These are phyloP conservation scores for Fusarium guadeloupense DNA, from an alignment of 2,329 filamentous ascomycete genomes.

Conservation along the genomic window DNA sequence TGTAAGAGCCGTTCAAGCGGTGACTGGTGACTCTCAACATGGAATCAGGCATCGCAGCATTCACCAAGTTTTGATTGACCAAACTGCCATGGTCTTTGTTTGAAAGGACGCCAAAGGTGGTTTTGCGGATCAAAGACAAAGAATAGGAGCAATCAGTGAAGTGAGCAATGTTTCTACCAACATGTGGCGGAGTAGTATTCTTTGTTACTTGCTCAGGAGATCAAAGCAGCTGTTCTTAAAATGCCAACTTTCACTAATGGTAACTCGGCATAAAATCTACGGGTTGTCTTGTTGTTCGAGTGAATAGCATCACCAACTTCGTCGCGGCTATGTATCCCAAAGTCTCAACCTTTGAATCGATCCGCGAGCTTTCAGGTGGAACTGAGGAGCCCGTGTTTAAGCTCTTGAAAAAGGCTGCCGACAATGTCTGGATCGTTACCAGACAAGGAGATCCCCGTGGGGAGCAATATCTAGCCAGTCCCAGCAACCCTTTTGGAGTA, in stretches of 20 bases:
- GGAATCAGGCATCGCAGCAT: background rate
- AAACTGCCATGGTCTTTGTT: conserved; percentile 9
- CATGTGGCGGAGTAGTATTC: conserved; percentile 9
- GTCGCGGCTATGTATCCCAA: conserved; percentile 11
- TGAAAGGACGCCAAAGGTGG: background rate
- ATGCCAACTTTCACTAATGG: background rate
- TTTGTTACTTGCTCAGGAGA: conserved; percentile 31
- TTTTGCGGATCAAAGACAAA: conserved; percentile 28
- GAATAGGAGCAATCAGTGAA: conserved; percentile 15
- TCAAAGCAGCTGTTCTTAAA: background rate
- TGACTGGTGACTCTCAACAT: background rate
- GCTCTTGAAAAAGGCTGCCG: conserved; percentile 43
- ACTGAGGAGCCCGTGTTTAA: conserved; percentile 37
- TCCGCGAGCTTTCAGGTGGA: background rate
- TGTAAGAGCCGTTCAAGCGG: background rate
- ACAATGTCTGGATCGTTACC: conserved; percentile 47
- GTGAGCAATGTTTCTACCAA: background rate
- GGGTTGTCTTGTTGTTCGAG: background rate
- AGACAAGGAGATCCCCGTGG: conserved; percentile 42
- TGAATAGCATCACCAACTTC: background rate
- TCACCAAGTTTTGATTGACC: background rate
- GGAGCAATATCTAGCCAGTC: conserved; percentile 48
- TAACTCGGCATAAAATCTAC: background rate
- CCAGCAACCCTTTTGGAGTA: conserved; percentile 17
- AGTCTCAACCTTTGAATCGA: background rate